Percentiles rank a stretch among this genome's conserved stretches.
phyloP scores from a whole-genome alignment of 768 basidiomycete species.

The Xerocomellus chrysenteron region DNA sequence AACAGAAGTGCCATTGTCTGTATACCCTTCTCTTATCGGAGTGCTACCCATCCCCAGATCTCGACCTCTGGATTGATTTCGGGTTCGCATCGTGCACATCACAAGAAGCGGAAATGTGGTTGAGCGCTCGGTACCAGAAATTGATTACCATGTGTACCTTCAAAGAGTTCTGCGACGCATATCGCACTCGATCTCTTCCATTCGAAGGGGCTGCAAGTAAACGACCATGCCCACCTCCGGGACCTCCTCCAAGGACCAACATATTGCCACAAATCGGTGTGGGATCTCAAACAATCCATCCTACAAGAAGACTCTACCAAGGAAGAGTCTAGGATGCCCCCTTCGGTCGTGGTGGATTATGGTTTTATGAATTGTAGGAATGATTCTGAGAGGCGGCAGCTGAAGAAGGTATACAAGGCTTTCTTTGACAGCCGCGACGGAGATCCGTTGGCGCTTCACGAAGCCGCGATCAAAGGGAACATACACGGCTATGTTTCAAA shows the following conservation, averaged over 20 bases:
- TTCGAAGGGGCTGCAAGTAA: neutral
- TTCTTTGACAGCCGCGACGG: neutral
- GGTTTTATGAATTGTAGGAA: conserved; percentile 3
- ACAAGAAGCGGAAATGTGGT: neutral
- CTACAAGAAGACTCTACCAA: neutral
- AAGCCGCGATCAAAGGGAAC: neutral
- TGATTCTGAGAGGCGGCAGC: neutral
- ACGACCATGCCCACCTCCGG: neutral
- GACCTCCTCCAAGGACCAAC: neutral
- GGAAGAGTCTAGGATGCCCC: neutral
- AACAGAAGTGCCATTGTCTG: neutral
- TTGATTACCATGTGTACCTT: neutral
- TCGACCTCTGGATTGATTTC: neutral
- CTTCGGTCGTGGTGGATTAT: neutral
- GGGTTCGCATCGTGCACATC: conserved; percentile 2
- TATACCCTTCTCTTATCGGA: neutral
- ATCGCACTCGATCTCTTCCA: neutral
- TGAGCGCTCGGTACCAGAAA: neutral
- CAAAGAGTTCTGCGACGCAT: conserved; percentile 1
- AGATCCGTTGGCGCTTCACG: neutral
- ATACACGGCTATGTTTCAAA: neutral
- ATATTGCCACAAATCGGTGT: neutral
- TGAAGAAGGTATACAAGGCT: neutral
- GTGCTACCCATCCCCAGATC: neutral
- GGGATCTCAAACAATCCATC: neutral